These are phyloP conservation scores for Dichotomopilus funicola DNA, from an alignment of 2,329 filamentous ascomycete species.

Conservation along the genomic window DNA sequence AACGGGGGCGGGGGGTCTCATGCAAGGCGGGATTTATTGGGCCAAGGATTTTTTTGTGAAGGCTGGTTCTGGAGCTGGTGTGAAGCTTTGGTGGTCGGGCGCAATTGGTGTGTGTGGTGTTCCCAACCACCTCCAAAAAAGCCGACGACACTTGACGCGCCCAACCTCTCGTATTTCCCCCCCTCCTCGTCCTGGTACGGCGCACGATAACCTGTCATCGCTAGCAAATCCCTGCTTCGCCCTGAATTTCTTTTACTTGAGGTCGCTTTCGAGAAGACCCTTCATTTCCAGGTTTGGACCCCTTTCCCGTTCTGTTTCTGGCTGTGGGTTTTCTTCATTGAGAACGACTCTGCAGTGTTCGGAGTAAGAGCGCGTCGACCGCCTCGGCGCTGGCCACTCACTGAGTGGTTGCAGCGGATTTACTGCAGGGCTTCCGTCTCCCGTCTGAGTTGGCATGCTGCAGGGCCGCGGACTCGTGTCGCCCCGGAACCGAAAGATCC, in stretches of 20 bases:
- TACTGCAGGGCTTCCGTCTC: slow-evolving; percentile 3
- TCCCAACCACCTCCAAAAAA: slow-evolving; percentile 23
- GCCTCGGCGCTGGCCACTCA: neutral
- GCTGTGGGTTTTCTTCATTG: neutral
- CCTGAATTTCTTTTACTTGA: neutral
- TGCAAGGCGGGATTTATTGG: slow-evolving; percentile 19
- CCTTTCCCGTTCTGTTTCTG: neutral
- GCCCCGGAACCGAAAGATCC: neutral
- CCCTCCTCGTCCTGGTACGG: slow-evolving; percentile 4
- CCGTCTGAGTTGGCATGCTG: slow-evolving; percentile 19
- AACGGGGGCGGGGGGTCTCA: slow-evolving; percentile 10
- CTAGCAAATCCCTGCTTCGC: neutral
- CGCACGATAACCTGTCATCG: slow-evolving; percentile 7
- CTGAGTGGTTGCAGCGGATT: neutral
- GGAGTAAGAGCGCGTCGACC: neutral
- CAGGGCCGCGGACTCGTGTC: neutral
- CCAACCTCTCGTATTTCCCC: slow-evolving; percentile 23
- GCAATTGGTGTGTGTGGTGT: slow-evolving; percentile 9
- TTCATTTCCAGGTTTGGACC: neutral
- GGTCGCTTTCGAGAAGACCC: neutral
- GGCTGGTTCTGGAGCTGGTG: slow-evolving; percentile 16
- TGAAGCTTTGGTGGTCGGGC: slow-evolving; percentile 19
- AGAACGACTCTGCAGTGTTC: too few relatives aligned
- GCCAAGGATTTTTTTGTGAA: slow-evolving; percentile 16
- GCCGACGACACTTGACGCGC: slow-evolving; percentile 11